phyloP scores from a whole-genome alignment of 345 rosid species.

The Hypericum androsaemum region DNA sequence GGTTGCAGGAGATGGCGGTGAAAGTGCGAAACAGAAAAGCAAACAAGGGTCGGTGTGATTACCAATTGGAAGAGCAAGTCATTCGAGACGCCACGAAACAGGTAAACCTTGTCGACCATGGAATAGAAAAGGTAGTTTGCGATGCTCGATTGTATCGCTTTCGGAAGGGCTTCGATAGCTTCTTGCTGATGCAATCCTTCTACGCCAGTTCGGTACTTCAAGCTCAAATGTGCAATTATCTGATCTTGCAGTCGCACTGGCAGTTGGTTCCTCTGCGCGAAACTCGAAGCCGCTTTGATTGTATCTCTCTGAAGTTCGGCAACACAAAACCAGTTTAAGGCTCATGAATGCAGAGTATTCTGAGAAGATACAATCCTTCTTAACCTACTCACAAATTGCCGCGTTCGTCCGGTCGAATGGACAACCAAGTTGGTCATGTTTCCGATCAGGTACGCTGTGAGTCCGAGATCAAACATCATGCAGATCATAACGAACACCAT shows the following conservation, averaged over 20 bases:
- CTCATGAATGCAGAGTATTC: too few relatives aligned
- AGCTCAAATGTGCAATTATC: constrained; percentile 81
- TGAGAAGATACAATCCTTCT: too few relatives aligned
- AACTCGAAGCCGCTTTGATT: constrained; percentile 66
- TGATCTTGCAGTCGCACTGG: constrained; percentile 80
- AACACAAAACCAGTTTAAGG: constrained; percentile 10
- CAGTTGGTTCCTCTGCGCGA: constrained; percentile 64
- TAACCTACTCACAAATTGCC: constrained; percentile 60
- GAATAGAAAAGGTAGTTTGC: constrained; percentile 64
- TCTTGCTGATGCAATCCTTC: constrained; percentile 95
- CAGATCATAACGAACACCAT: constrained; percentile 49
- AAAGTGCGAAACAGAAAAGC: background rate
- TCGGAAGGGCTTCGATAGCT: constrained; percentile 66
- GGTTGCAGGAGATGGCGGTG: constrained; percentile 6
- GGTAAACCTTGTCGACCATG: constrained; percentile 60
- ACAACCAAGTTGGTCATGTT: constrained; percentile 85
- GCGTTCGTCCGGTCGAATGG: constrained; percentile 68
- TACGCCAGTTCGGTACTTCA: constrained; percentile 72
- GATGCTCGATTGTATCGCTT: constrained; percentile 82
- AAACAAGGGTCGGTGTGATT: constrained; percentile 7
- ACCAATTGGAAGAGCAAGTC: constrained; percentile 96
- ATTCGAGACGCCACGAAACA: constrained; percentile 80
- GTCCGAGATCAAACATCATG: constrained; percentile 67
- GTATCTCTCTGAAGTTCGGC: constrained; percentile 58
- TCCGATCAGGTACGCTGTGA: constrained; percentile 67